Evolutionary conservation across 2,329 filamentous ascomycete genomes (phyloP).

Genomic region (Verticillium albo-atrum): DNA sequence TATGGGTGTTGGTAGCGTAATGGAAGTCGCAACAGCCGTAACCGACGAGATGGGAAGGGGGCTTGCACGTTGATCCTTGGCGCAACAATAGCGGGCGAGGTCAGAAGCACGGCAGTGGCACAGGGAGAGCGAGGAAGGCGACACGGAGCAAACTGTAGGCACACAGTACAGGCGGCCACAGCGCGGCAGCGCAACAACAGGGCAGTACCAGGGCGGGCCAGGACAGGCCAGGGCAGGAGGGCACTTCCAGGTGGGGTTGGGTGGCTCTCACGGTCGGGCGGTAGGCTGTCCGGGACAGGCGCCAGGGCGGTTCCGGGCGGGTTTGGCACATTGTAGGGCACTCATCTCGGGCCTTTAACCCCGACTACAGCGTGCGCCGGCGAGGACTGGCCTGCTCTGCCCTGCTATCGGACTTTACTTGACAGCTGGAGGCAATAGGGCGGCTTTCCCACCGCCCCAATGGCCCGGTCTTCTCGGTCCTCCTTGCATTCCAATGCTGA

Average conservation of each 20-base stretch:
- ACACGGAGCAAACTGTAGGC: not conserved
- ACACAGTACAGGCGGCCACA: not conserved
- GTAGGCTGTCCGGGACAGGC: not conserved
- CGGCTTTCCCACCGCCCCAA: not conserved
- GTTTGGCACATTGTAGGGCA: not conserved
- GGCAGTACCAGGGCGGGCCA: not conserved
- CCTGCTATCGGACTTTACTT: not conserved
- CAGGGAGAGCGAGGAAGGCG: not conserved
- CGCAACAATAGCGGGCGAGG: not conserved
- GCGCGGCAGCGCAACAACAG: not conserved
- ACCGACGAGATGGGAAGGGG: not conserved
- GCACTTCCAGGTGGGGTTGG: not conserved
- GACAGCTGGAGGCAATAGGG: not conserved
- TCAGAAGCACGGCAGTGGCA: not conserved
- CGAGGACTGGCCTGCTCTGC: not conserved
- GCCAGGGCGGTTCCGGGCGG: not conserved
- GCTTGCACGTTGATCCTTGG: not conserved
- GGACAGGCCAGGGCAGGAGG: not conserved
- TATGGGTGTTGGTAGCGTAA: not conserved
- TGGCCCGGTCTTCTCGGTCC: not conserved
- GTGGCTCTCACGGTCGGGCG: not conserved
- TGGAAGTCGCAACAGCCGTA: not conserved
- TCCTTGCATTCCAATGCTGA: not conserved
- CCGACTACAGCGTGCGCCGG: not conserved
- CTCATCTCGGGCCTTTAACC: not conserved